A percentile compares a stretch with the other conserved stretches of the same genome.
Conservation (phyloP, 2,329 filamentous ascomycete genomes). For the Gremmenia infestans region DNA sequence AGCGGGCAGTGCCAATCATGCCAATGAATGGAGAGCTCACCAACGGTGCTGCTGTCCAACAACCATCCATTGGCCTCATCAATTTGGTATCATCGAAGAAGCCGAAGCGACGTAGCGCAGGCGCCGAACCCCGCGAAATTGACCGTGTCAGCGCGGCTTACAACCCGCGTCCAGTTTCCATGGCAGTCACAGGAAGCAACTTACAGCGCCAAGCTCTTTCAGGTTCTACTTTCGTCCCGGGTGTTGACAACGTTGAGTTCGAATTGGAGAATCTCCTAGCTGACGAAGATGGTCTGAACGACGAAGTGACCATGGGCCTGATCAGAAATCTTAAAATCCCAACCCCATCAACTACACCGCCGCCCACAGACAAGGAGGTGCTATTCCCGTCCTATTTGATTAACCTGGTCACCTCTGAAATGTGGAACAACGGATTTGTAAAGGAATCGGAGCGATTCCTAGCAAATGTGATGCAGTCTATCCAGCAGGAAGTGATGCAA, state of each 20-base stretch:
- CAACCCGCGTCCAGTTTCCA: conserved; percentile 92
- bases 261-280: conserved; percentile 91
- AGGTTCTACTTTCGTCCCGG: conserved; percentile 72
- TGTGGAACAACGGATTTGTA: conserved; percentile 99
- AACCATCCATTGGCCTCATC: conserved; percentile 73
- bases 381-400: conserved; percentile 98
- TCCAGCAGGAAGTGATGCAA: conserved; percentile 99
- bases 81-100: conserved; percentile 97
- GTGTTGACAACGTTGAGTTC: conserved; percentile 85
- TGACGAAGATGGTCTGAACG: conserved; percentile 92
- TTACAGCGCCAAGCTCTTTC: conserved; percentile 65
- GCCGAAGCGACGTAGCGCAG: conserved; percentile 88
- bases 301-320: conserved; percentile 93
- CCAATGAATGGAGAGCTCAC: conserved; percentile 65
- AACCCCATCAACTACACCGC: conserved; percentile 75
- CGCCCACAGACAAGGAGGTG: conserved; percentile 96
- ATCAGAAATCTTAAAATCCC: conserved; percentile 97
- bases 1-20: conserved; percentile 52
- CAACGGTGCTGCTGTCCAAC: conserved; percentile 55
- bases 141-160: conserved; percentile 90
- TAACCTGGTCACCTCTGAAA: conserved; percentile 97
- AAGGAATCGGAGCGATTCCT: conserved; percentile 99
- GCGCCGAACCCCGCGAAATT: conserved; percentile 75
- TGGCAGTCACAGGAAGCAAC: conserved; percentile 70
- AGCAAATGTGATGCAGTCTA: conserved; percentile 99